A percentile compares a stretch with the other conserved stretches of the same genome.
Evolutionary conservation across 2,329 filamentous ascomycete genomes (phyloP).

Genomic region (Colletotrichum sp.): DNA sequence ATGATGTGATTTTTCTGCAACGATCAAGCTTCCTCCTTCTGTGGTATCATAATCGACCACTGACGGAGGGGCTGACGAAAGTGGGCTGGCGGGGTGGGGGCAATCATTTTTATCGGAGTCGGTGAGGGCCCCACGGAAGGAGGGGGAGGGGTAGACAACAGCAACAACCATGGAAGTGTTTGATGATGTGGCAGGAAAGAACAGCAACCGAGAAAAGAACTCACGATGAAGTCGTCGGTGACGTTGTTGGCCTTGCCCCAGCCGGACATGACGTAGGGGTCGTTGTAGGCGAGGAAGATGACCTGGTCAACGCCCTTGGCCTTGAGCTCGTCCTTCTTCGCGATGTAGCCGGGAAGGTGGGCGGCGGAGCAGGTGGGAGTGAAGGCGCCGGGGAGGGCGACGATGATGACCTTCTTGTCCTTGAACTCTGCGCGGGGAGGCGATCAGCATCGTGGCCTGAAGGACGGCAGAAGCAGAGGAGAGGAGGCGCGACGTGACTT

Average conservation of each 20-base stretch:
- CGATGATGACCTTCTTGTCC: conserved; percentile 61
- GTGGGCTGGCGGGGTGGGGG: neutral
- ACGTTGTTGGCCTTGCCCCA: conserved; percentile 90
- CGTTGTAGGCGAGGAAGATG: conserved; percentile 83
- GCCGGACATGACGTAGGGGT: conserved; percentile 85
- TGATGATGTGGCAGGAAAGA: neutral
- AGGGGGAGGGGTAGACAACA: conserved; percentile 1
- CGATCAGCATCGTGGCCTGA: neutral
- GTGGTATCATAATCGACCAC: neutral
- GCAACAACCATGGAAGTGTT: neutral
- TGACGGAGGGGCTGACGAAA: neutral
- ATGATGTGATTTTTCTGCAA: neutral
- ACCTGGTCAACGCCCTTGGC: conserved; percentile 84
- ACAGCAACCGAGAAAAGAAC: conserved; percentile 25
- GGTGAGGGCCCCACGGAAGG: conserved; percentile 13
- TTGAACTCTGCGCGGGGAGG: conserved; percentile 50
- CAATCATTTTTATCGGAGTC: conserved; percentile 4
- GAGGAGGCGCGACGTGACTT: conserved; percentile 23
- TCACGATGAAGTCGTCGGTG: conserved; percentile 68
- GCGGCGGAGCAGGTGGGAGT: conserved; percentile 84
- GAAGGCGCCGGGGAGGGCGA: conserved; percentile 74
- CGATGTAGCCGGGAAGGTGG: conserved; percentile 83
- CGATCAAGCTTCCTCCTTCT: neutral
- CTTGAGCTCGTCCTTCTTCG: conserved; percentile 73
- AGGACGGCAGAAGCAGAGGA: neutral